Conservation (phyloP, 495 filamentous ascomycete genomes). For the Pyronema omphalodes region DNA sequence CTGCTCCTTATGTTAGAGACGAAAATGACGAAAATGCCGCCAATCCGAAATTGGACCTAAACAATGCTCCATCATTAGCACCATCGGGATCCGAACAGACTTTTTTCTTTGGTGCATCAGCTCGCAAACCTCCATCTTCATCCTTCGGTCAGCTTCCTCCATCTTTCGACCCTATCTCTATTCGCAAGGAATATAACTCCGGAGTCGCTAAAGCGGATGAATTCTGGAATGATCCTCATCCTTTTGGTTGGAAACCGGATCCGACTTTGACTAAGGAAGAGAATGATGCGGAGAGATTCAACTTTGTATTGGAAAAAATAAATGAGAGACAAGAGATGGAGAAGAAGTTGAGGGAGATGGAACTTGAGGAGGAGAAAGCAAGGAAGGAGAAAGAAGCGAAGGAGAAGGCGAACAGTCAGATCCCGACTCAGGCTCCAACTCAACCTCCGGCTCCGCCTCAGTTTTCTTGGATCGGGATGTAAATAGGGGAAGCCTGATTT, state of each 20-base stretch:
- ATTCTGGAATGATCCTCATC: not conserved
- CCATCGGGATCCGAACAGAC: not conserved
- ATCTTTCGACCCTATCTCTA: not conserved
- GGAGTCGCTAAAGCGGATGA: not conserved
- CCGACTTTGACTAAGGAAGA: not conserved
- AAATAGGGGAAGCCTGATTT: too few species aligned
- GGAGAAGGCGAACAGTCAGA: too few species aligned
- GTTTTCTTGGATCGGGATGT: too few species aligned
- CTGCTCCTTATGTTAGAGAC: not conserved
- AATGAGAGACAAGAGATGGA: not conserved
- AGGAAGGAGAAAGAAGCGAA: not conserved
- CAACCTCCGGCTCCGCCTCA: too few species aligned
- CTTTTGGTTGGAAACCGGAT: conserved; percentile 2
- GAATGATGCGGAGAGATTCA: not conserved
- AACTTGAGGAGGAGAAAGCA: not conserved
- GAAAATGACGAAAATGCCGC: not conserved
- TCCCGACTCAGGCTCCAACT: too few species aligned
- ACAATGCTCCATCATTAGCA: not conserved
- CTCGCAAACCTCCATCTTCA: not conserved
- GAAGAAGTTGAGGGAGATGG: not conserved
- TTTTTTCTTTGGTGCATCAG: not conserved
- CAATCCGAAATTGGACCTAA: not conserved
- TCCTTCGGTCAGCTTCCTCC: not conserved
- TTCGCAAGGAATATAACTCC: not conserved
- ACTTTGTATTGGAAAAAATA: not conserved